Evolutionary conservation across 495 filamentous ascomycete species (phyloP), one percentile per base, ranked within the genome.

Genomic region (Neurospora sublineolata): DNA sequence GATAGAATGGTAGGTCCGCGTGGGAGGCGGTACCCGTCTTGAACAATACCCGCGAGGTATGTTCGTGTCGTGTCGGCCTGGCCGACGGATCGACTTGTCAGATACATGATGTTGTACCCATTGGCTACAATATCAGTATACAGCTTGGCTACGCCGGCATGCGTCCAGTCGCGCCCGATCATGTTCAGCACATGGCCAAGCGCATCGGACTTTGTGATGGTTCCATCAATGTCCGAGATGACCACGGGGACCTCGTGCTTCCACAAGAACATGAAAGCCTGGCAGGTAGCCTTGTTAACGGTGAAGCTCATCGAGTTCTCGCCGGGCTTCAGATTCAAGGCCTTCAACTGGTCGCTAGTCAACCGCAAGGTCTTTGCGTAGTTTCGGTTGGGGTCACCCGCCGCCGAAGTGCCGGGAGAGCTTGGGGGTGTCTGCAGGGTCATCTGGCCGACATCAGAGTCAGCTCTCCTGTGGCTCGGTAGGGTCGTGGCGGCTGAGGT

Each of bases 91-190:
- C 95, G 90, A 81, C 92, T 95, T 0, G 96, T 99, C 41, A 99
- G 87, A 77, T 99, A 99, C 86, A 99, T 92, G 75, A 99, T 93
- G 79, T 99, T 97, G 83, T 99, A 99, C 3, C 95, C 95, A 77
- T 99, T 99, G 72, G 90, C 90, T 9, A 89, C 91, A 72, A 99
- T 99, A 73, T 99, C 95, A 18, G 90, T 93, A 80, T 97, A 99
- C 14, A 99, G 84, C 82, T 98, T 99, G 33, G 95, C 96, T 27
- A 99, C 95, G 20, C 95, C 95, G 18, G 91, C 85, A 80, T 99
- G 95, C 8, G 95, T 99, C 95, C 95, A 99, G 79, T 99, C 95
- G 71, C 95, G 91, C 37, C 95, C 95, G 72, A 99, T 93, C 91
- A 95, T 96, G 82, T 95, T 98, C 58, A 99, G 81, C 68, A 99